phyloP scores from a whole-genome alignment of 768 basidiomycete species.

The Tylopilus sp. region DNA sequence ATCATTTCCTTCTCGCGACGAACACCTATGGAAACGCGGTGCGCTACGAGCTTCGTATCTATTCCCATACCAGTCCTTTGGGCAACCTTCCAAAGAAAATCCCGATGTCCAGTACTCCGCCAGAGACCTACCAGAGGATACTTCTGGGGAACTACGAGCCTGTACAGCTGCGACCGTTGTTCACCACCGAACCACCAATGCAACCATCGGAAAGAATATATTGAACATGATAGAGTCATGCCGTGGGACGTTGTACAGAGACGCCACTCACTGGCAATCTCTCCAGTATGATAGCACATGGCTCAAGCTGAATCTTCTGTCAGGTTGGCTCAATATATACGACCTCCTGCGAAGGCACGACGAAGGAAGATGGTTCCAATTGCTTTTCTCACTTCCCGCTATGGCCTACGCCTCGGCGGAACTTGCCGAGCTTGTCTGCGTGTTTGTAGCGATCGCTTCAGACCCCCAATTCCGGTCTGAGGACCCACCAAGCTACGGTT shows the following conservation, averaged over 20 bases:
- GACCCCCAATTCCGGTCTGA: constrained; percentile 3
- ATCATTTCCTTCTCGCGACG: constrained; percentile 2
- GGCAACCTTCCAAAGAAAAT: background rate
- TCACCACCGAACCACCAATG: background rate
- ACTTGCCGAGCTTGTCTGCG: constrained; percentile 15
- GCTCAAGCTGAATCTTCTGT: constrained; percentile 17
- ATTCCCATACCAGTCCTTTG: background rate
- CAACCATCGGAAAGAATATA: background rate
- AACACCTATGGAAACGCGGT: constrained; percentile 17
- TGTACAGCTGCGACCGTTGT: constrained; percentile 9
- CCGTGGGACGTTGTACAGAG: too few relatives aligned
- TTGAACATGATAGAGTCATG: constrained; percentile 10
- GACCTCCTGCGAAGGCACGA: constrained; percentile 16
- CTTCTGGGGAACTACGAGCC: constrained; percentile 8
- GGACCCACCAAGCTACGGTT: constrained; percentile 12
- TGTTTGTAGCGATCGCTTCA: constrained; percentile 31
- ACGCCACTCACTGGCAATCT: background rate
- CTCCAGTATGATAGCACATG: constrained; percentile 27
- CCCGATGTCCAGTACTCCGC: constrained; percentile 12
- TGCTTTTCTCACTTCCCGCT: constrained; percentile 32
- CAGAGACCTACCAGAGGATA: constrained; percentile 3
- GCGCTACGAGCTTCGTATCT: background rate
- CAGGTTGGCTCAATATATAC: constrained; percentile 28
- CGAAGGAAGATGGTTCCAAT: constrained; percentile 11
- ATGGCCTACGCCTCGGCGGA: constrained; percentile 26